Evolutionary conservation across 257 asterid genomes (phyloP), one percentile per base, ranked within the genome.

Genomic region (Ballota nigra): DNA sequence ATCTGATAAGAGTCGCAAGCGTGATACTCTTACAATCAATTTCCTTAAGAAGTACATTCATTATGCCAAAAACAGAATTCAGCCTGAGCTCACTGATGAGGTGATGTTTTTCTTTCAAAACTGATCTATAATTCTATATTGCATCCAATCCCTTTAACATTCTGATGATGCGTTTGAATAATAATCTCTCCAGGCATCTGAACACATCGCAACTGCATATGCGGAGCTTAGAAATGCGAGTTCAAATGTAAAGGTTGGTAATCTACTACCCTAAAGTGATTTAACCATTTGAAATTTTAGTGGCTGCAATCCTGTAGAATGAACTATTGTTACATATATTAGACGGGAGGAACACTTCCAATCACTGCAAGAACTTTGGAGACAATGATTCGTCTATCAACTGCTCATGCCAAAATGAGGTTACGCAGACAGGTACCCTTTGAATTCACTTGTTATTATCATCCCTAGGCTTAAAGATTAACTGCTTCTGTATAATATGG

Each of bases 21-120:
- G 83, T 19, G 97, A 92, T 64, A 82, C 92, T 3, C 92, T 90
- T 60, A 90, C 96, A 51, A 90, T 92, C 58, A 89, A 90, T 79
- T 92, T 92, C 77, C 91, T 94, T 16, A 94, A 89, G 89, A 94
- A 88, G 83, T 94, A 83, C 83, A 94, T 91, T 55, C 95, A 91
- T 76, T 91, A 94, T 49, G 95, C 97, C 0, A 94, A 91, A 72
- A 83, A 86, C 80, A 88, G 98, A 82, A 84, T 88, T 75, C 92
- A 87, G 77, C 99, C 99, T 36, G 98, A 91, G 82, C 90, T 94
- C 72, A 94, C 98, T 73, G 96, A 89, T 76, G 99, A 94, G 98
- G 99, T 94, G 66, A 77, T 10, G 11, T 36, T n/a, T 75, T 63
- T 12, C n/a, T 8, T 61, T 63, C 26, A 65, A 60, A 58, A 28